phyloP scores from a whole-genome alignment of 2,329 filamentous ascomycete species.

The Pseudogymnoascus sp. region DNA sequence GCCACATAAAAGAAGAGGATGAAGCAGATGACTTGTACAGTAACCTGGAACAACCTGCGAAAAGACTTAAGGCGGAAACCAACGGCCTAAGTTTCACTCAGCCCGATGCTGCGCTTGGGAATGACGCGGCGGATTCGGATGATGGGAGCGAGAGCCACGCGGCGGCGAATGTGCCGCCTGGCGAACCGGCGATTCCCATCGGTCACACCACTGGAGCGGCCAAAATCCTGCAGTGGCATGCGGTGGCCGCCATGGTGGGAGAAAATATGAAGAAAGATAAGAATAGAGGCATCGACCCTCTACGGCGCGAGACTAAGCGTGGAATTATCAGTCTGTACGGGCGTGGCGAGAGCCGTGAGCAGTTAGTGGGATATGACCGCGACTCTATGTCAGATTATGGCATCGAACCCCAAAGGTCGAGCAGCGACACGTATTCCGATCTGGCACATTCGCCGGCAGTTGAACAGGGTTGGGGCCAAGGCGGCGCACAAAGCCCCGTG shows the following conservation, averaged over 20 bases:
- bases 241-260: conserved; percentile 56
- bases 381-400: no score
- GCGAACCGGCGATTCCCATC: conserved; percentile 63
- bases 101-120: conserved; percentile 12
- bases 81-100: not conserved
- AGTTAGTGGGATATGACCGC: no score
- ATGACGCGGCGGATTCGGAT: conserved; percentile 31
- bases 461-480: conserved; percentile 47
- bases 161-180: conserved; percentile 40
- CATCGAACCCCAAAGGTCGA: conserved; percentile 31
- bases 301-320: conserved; percentile 66
- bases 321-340: conserved; percentile 75
- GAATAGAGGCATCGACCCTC: conserved; percentile 62
- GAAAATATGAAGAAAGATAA: conserved; percentile 39
- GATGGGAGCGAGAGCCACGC: conserved; percentile 20
- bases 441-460: conserved; percentile 46
- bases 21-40: not conserved
- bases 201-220: conserved; percentile 90
- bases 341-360: no score
- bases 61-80: not conserved
- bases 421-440: conserved; percentile 40
- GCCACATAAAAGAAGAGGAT: not conserved
- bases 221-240: conserved; percentile 64
- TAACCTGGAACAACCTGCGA: no score
- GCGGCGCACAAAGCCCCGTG: conserved; percentile 31